phyloP scores from a whole-genome alignment of 225 moss, liverwort and hornwort species.

The Neckera pumila region DNA sequence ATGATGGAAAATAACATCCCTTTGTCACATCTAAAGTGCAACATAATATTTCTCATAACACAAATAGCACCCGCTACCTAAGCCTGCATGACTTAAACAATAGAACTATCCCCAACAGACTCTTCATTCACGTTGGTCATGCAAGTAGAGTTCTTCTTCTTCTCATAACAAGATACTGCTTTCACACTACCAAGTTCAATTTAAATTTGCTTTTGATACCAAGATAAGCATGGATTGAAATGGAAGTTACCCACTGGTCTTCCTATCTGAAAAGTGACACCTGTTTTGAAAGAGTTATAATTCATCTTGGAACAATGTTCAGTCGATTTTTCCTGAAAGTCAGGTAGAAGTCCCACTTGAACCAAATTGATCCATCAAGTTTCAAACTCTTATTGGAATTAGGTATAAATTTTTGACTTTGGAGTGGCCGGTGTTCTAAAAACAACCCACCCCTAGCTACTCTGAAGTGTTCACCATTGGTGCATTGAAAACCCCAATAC shows the following conservation, averaged over 20 bases:
- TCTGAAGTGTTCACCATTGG: neutral
- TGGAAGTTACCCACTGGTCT: neutral
- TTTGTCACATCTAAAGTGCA: neutral
- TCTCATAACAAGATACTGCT: too few relatives aligned
- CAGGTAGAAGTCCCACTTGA: neutral
- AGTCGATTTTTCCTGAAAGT: neutral
- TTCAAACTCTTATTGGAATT: neutral
- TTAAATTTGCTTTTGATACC: neutral
- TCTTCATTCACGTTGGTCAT: neutral
- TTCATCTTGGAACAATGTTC: neutral
- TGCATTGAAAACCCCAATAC: neutral
- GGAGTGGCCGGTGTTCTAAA: neutral
- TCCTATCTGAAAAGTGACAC: neutral
- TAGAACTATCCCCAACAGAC: neutral
- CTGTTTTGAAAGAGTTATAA: neutral
- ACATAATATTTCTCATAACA: neutral
- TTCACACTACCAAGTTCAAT: neutral
- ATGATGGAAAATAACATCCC: neutral
- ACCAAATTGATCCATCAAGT: neutral
- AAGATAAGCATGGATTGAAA: neutral
- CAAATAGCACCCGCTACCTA: too few relatives aligned
- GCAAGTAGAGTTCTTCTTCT: too few relatives aligned
- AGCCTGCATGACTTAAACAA: too few relatives aligned
- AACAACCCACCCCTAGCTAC: neutral
- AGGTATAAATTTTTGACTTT: too few relatives aligned